These are phyloP conservation scores for Arthrobotrys musiformis DNA, from an alignment of 2,329 filamentous ascomycete genomes.

Conservation along the genomic window DNA sequence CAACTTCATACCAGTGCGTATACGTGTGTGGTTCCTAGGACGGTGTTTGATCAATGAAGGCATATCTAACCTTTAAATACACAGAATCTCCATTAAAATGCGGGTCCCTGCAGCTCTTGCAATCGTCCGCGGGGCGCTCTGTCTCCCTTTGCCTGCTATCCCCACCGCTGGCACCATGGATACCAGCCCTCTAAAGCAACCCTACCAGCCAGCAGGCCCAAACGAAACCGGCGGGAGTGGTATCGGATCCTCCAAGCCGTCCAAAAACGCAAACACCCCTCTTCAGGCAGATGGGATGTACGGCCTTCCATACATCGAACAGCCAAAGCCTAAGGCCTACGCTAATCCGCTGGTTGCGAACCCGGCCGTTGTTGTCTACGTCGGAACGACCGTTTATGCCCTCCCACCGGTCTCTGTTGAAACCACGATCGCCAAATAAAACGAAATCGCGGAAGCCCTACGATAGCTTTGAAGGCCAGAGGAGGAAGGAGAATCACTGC, in stretches of 20 bases:
- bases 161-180: background rate
- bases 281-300: background rate
- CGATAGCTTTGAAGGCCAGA: too few species aligned
- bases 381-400: background rate
- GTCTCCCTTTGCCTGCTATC: background rate
- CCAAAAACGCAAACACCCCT: background rate
- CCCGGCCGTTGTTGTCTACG: background rate
- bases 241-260: background rate
- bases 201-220: background rate
- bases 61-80: background rate
- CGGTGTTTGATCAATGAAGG: too few species aligned
- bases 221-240: background rate
- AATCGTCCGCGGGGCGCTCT: background rate
- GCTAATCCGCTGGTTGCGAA: background rate
- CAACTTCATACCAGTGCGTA: too few species aligned
- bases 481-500: background rate
- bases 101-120: background rate
- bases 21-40: background rate
- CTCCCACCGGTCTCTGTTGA: background rate
- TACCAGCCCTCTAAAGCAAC: constrained; percentile 7
- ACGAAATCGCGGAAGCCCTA: too few species aligned
- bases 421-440: background rate
- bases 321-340: background rate
- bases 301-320: background rate
- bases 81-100: background rate